Conservation (phyloP, 805 yeast genomes). For the Starmera pachycereana region DNA sequence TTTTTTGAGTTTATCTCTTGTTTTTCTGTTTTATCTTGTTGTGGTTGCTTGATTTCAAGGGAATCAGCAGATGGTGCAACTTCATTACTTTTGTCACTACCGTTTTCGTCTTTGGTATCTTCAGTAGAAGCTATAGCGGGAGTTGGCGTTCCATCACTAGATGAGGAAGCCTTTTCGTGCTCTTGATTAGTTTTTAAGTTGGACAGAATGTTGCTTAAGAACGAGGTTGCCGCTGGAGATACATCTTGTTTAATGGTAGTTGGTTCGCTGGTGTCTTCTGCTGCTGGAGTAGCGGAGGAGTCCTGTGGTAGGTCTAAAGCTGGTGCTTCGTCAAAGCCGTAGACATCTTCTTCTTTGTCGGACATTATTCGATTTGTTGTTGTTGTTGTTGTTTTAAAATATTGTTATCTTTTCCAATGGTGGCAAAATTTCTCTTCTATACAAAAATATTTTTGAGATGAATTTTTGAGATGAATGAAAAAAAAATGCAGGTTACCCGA, state of each 20-base stretch:
- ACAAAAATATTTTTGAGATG: too few species aligned
- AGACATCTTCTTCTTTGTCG: background rate
- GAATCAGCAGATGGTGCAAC: background rate
- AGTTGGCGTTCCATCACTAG: background rate
- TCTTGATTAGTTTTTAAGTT: constrained; percentile 4
- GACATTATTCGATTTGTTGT: background rate
- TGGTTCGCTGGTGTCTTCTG: background rate
- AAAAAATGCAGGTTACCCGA: too few species aligned
- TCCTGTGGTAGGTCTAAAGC: background rate
- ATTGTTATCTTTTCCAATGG: background rate
- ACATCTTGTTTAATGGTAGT: background rate
- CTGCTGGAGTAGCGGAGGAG: background rate
- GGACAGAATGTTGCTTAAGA: background rate
- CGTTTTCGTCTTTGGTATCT: constrained; percentile 3
- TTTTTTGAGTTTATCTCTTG: constrained; percentile 2
- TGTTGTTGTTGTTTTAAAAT: constrained; percentile 2
- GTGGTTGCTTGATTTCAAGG: background rate
- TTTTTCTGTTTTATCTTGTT: background rate
- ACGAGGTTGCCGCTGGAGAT: too few species aligned
- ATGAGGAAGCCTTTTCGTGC: constrained; percentile 8
- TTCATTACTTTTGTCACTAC: too few species aligned
- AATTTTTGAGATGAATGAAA: too few species aligned
- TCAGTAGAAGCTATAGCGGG: background rate
- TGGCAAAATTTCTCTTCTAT: background rate
- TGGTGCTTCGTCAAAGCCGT: background rate